Base-by-base conservation (phyloP, 768 basidiomycete genomes). In the Antrodiella citrinella region DNA sequence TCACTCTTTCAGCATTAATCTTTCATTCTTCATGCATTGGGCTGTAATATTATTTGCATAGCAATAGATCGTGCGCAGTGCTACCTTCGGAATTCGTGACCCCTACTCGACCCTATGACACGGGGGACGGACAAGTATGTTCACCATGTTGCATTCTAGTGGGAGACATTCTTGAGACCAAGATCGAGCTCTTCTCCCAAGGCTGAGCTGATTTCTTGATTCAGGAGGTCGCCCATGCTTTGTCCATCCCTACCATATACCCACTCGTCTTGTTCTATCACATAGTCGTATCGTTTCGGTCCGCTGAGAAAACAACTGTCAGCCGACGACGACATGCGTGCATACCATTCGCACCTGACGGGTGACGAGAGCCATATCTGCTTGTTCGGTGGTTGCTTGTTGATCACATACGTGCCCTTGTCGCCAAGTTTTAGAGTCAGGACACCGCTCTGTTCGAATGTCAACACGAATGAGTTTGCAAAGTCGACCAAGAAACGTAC, bases 311-410 rank as follows among this genome's bases (percentile, higher is more conserved):
- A 3, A 13, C 26, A 22, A 39, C 44, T n/a, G 23, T n/a, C 10
- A n/a, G 25, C 21, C 2, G 35, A 47, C 30, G 18, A 3, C 24
- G 22, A 25, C 35, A 25, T 26, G 12, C 35, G 4, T 38, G n/a
- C 4, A 43, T 20, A 26, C 51, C 43, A 40, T 30, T 62, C 71
- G 35, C 55, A 91, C 92, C 89, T 91, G 56, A 80, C 64, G 0
- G 93, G 93, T 7, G 88, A 91, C 3, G 91, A 93, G 18, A 96
- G 73, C 93, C 93, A 96, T 57, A 96, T 95, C 63, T 96, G 93
- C 69, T 91, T 91, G 64, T 96, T 96, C 4, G 93, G 93, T 10
- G 93, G 93, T 63, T 96, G 93, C 72, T 95, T 96, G 69, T 96
- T 96, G 68, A 96, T 84, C 23, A 95, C 93, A 68, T 95, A 96